Base-by-base conservation (phyloP, 768 basidiomycete genomes). In the Lentinus tigrinus region DNA sequence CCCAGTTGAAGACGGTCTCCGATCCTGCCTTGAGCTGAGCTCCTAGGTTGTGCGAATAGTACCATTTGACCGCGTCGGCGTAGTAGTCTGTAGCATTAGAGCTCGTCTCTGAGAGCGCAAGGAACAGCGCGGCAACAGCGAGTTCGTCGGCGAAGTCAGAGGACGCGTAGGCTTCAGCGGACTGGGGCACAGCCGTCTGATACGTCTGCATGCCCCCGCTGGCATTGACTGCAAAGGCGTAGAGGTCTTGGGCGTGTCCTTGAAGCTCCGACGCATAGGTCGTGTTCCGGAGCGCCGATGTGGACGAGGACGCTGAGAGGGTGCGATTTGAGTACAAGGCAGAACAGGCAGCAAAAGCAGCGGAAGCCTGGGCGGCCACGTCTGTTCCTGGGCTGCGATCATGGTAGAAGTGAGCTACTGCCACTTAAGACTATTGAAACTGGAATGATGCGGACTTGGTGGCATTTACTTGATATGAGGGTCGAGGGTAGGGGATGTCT, bases 321-420 rank as follows among this genome's bases (percentile, higher is more conserved):
- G 77, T 66, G 59, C 76, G 78, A 64, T 80, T 79, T 59, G 84
- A 78, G 66, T 97, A 98, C 27, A 98, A 80, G 57, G 84, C 81
- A 2, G 95, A 88, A 65, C 91, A 93, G 0, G 94, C 83, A 13
- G 95, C 82, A 68, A 97, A 95, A 16, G 95, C 94, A 2, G 92
- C 89, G 2, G 95, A 85, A 5, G 89, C 83, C 44, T 84, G 81
- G 0, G 95, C 92, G 11, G 91, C 92, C 17, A 84, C 93, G 64
- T 98, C 95, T 0, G 95, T 97, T 46, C 95, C 95, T 0, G 95
- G 93, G 52, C 83, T 78, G 47, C 21, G 11, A 17, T 8, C n/a
- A 27, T 13, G 39, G 26, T 34, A 46, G 49, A 21, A 11, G 28
- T 36, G 28, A 13, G 21, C 13, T 16, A 13, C 3, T n/a, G 19